These are phyloP conservation scores for Exophiala oligosperma DNA, from an alignment of 2,329 filamentous ascomycete genomes.

Conservation along the genomic window DNA sequence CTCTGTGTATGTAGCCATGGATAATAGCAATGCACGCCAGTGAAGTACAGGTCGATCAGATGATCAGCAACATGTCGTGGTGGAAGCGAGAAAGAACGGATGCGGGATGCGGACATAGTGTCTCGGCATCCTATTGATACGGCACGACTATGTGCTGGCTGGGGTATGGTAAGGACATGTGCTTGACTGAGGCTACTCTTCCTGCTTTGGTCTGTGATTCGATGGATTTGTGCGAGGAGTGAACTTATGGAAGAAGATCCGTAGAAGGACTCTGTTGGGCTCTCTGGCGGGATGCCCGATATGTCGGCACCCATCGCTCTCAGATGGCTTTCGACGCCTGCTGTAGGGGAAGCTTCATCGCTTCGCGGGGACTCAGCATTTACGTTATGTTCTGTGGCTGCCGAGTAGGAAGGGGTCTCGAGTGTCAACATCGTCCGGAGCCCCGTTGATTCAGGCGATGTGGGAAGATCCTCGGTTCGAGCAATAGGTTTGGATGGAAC, in stretches of 20 bases:
- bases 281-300: neutral
- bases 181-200: no score
- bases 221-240: neutral
- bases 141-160: neutral
- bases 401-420: no score
- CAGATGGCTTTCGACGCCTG: neutral
- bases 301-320: neutral
- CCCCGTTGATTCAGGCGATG: neutral
- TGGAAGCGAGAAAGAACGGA: neutral
- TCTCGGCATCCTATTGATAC: neutral
- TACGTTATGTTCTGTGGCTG: no score
- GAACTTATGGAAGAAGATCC: neutral
- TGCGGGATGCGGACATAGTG: neutral
- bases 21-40: neutral
- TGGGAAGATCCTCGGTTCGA: no score
- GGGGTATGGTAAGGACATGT: no score
- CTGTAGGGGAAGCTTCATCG: neutral
- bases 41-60: neutral
- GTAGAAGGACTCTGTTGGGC: neutral
- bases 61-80: neutral
- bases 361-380: no score
- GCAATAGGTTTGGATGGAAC: no score
- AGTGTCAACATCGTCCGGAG: neutral
- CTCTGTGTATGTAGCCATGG: conserved; percentile 1
- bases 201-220: neutral